Base-by-base conservation (phyloP, 768 basidiomycete species). In the Gyrodon lividus region DNA sequence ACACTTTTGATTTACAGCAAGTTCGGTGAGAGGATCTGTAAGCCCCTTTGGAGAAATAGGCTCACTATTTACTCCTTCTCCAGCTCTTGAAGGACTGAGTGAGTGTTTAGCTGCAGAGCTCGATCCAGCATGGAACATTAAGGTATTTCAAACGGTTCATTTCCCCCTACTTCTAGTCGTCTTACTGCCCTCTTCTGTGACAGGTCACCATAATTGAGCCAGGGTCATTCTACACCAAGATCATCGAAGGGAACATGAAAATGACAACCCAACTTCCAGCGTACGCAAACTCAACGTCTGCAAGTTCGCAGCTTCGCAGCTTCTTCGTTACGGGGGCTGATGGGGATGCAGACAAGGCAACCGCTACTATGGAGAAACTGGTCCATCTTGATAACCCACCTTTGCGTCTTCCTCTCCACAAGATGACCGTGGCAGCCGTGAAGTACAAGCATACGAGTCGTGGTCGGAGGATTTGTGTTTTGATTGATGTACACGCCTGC, bases 121-220 rank as follows among this genome's bases (percentile, higher is more conserved):
- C 3, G 71, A 74, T 48, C 73, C 74, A 14, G 59, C 46, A 13
- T 76, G 75, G 75, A 75, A 76, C 48, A 75, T 75, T 59, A 73
- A 70, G 56, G 74, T 73, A 48, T 31, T 37, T 58, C 38, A 26
- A 16, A 6, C 28, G 24, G 2, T 17, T n/a, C 10, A n/a, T 16
- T 39, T 45, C 17, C 38, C 4, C 20, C 20, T 19, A 9, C 20
- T 39, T 17, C n/a, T 19, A 19, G 8, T 20, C 40, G 7, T 24
- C 34, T n/a, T 13, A n/a, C 22, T 5, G 43, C 5, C 7, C 10
- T 28, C 20, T 6, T 22, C 19, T 24, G 5, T 35, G 31, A 5
- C 38, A 53, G 52, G 40, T 53, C 47, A 49, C 52, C n/a, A 41
- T 49, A 35, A 38, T 53, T 2, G 52, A 53, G 22, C 47, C 52